These are phyloP conservation scores for Taiwanofungus camphoratus DNA, from an alignment of 1,284 basidiomycete species.

Conservation along the genomic window DNA sequence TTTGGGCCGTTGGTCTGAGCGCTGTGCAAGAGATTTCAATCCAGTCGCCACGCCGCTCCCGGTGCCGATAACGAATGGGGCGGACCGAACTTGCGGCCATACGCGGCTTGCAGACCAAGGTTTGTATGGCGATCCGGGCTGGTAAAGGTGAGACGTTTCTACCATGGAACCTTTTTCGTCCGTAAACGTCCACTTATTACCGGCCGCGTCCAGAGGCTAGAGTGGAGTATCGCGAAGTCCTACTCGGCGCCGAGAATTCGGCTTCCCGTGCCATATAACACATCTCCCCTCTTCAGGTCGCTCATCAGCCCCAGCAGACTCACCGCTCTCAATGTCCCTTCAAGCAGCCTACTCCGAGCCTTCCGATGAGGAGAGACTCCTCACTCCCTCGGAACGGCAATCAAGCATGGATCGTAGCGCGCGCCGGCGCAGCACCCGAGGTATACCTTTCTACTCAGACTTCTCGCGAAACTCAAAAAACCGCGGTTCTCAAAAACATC, in stretches of 20 bases:
- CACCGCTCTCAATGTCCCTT: slow-evolving; percentile 2
- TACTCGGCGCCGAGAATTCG: background rate
- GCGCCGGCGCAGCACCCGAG: slow-evolving; percentile 11
- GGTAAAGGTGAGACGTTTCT: background rate
- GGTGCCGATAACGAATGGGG: too few species aligned
- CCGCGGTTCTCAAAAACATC: too few species aligned
- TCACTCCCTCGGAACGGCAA: slow-evolving; percentile 7
- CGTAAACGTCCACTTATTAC: too few species aligned
- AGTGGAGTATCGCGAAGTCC: background rate
- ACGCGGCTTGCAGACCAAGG: too few species aligned
- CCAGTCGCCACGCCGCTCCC: too few species aligned
- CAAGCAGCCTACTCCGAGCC: slow-evolving; percentile 7
- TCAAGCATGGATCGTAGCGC: slow-evolving; percentile 5
- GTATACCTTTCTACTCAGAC: too few species aligned
- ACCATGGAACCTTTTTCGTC: background rate
- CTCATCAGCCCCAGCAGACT: background rate
- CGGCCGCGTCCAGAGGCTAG: background rate
- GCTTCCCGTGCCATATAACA: slow-evolving; percentile 3
- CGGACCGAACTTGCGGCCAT: too few species aligned
- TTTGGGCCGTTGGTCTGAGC: too few species aligned
- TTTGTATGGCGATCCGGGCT: background rate
- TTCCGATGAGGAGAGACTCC: slow-evolving; percentile 9
- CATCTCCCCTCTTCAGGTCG: background rate
- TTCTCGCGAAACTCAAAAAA: too few species aligned
- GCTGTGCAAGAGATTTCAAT: too few species aligned